These are phyloP conservation scores for Chimonanthus salicifolius DNA, from an alignment of 164 flowering plant species.

Conservation along the genomic window DNA sequence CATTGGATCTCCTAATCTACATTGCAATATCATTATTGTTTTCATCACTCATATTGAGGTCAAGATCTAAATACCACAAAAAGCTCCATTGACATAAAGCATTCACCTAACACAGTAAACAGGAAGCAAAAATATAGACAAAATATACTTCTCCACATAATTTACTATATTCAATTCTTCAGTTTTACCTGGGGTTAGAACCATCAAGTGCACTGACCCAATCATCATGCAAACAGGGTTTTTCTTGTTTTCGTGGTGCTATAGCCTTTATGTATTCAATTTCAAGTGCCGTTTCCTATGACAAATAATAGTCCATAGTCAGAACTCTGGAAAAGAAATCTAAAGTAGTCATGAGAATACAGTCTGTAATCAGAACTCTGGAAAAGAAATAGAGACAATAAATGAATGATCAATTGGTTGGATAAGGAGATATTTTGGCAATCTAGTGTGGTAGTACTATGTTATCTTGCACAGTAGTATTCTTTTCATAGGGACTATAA, in stretches of 20 bases:
- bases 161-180: neutral
- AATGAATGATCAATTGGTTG: too few species aligned
- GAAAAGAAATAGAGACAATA: neutral
- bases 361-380: neutral
- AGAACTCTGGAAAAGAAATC: neutral
- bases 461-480: too few species aligned
- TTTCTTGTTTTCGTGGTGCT: constrained; percentile 72
- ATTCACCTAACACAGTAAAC: neutral
- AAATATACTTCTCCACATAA: too few species aligned
- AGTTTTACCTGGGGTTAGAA: constrained; percentile 62
- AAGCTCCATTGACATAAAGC: neutral
- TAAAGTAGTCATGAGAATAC: neutral
- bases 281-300: constrained; percentile 81
- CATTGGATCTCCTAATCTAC: neutral
- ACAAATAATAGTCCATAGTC: neutral
- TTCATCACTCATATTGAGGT: neutral
- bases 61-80: neutral
- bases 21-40: neutral
- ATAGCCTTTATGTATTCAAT: constrained; percentile 86
- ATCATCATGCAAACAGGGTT: constrained; percentile 82
- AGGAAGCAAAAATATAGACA: neutral
- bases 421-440: too few species aligned
- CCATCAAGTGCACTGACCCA: constrained; percentile 98
- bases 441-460: neutral
- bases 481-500: neutral